phyloP scores from a whole-genome alignment of 2,329 filamentous ascomycete genomes.

The Pseudocercospora fijiensis region DNA sequence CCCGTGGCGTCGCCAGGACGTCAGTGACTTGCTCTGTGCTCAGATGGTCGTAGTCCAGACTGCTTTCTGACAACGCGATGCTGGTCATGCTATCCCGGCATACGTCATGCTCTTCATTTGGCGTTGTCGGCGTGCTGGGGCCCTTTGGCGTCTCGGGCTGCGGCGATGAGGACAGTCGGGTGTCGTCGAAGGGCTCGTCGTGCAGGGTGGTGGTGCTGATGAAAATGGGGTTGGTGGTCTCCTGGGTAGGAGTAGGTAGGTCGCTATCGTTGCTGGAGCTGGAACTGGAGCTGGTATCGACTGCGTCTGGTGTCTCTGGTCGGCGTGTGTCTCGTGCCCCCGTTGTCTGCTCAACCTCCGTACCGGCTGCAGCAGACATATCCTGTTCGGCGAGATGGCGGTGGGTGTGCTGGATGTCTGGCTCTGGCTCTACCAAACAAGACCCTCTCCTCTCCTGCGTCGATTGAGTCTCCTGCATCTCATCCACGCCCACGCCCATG shows the following conservation, averaged over 20 bases:
- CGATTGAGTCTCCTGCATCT: not conserved
- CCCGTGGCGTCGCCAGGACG: slow-evolving; percentile 35
- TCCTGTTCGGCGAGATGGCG: not conserved
- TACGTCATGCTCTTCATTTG: slow-evolving; percentile 24
- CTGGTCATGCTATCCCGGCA: slow-evolving; percentile 35
- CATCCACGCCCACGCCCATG: not conserved
- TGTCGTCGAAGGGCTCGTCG: slow-evolving; percentile 23
- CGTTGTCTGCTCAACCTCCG: not conserved
- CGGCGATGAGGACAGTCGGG: slow-evolving; percentile 19
- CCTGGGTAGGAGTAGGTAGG: slow-evolving; percentile 20
- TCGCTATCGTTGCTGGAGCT: slow-evolving; percentile 17
- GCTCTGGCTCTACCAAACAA: not conserved
- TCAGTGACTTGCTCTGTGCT: slow-evolving; percentile 34
- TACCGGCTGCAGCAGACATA: slow-evolving; percentile 4
- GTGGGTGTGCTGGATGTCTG: not conserved
- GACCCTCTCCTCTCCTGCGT: not conserved
- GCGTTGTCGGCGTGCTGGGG: slow-evolving; percentile 20
- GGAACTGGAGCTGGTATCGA: slow-evolving; percentile 7
- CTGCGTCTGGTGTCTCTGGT: slow-evolving; percentile 3
- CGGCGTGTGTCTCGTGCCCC: not conserved
- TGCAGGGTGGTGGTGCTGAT: slow-evolving; percentile 23
- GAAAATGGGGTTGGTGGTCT: slow-evolving; percentile 22
- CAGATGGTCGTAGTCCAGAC: slow-evolving; percentile 37
- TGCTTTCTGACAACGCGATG: slow-evolving; percentile 34
- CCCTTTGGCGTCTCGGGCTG: slow-evolving; percentile 23